Evolutionary conservation across 2,329 filamentous ascomycete species (phyloP), one percentile per base, ranked within the genome.

Genomic region (Sclerotinia trifoliorum): DNA sequence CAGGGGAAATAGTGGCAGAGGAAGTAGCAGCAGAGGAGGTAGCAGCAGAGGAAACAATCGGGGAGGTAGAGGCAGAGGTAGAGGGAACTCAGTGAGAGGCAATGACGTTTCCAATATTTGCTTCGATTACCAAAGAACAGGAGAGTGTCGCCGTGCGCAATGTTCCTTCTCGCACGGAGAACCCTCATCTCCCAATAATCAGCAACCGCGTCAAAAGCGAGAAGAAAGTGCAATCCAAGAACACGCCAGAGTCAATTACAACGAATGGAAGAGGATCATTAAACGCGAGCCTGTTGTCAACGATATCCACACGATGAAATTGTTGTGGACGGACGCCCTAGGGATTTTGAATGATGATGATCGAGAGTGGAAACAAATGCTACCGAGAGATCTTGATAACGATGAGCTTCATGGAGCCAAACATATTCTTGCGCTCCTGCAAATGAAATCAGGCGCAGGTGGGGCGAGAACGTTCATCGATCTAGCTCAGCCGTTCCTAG

Each of bases 241-340:
- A 60, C 52, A 49, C 15, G 64, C 54, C 3, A 69, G 64, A 49
- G 49, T 42, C 46, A 35, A 66, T 17, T 74, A 71, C 58, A 72
- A 67, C 21, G 48, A 54, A 24, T 73, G 70, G 71, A 70, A 69
- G 56, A 54, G 64, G 10, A 62, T 72, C 17, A 63, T 73, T 49
- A 73, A 71, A 48, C 49, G 24, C 2, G 54, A 1, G 3, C 71
- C 71, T 13, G 54, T 5, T 21, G 7, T 29, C 29, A 71, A 71
- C 42, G 71, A 73, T 35, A 64, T 39, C 8, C 32, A 19, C 3
- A 70, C 64, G 2, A 73, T 69, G 5, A 35, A 66, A 54, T 21
- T 42, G 15, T 57, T 73, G 21, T 73, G 71, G 70, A 42, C 44
- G 13, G 64, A 62, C 51, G 71, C 69, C n/a, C 61, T 70, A 10